Evolutionary conservation across 1,139 yeast species (phyloP), one percentile per base, ranked within the genome.

Genomic region (Taphrina flavorubra): DNA sequence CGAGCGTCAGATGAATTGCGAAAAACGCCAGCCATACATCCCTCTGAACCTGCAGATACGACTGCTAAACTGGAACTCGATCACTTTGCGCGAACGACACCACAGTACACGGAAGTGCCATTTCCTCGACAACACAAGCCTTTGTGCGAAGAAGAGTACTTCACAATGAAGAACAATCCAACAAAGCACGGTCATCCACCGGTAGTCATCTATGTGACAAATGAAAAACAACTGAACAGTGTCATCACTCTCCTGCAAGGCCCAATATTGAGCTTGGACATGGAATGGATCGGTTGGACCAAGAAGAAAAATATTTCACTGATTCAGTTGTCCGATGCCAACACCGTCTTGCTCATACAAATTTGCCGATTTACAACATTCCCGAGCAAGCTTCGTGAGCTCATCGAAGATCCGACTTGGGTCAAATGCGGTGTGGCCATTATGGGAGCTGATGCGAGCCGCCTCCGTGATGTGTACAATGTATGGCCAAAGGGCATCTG

Each of bases 371-470:
- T 63, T 46, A 10, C 53, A 8, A 31, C 61, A 47, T 63, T 63
- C 46, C 67, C 67, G 36, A 55, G 60, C 13, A 34, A 47, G 13
- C 44, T 63, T 31, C 31, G 47, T 13, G 61, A 42, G 18, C 31
- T 63, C 1, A 63, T 63, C 36, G 67, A 63, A 20, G 59, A 57
- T 36, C 55, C 49, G 13, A 36, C 46, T 14, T 44, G 47, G 57
- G 36, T 63, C n/a, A 63, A 63, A 20, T 56, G 59, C 25, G 67
- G 67, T 14, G 67, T 63, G 2, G 67, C 67, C 10, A 63, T 63
- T 47, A 53, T 63, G 61, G 61, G 61, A 13, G 67, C 67, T 6
- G 67, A 63, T 39, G 51, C 51, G 46, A 53, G 61, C 20, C 55
- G 67, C 16, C 46, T 63, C 6, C 67, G 67, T 34, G 67, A 63